Base-by-base conservation (phyloP, 2,329 filamentous ascomycete species). In the Cercospora janseana region DNA sequence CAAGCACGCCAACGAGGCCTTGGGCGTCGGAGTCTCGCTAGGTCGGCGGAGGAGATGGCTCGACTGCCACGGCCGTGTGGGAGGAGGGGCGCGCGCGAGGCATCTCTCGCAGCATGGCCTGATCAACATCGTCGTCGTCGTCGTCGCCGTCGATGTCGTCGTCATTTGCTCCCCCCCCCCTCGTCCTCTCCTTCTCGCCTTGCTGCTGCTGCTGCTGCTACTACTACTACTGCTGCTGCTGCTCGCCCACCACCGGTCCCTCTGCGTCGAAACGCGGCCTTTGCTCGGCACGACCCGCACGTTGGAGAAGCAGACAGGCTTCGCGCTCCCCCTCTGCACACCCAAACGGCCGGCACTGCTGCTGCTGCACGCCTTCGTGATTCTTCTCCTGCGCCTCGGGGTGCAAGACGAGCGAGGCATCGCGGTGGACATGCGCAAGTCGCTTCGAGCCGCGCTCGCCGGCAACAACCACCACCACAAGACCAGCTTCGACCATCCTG, bases 401-500 rank as follows among this genome's bases (percentile, higher is more conserved):
- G 5, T 23, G 34, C 18, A 10, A 29, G 27, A 10, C 13, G 3
- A 6, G 18, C 15, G 9, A 6, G 7, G 27, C 18, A 45, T 15
- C 16, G 29, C 20, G 31, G 31, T 24, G 29, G 31, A 37, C 15
- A 46, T 46, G 43, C 31, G 43, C 6, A 46, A 46, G 29, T 34
- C 29, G 6, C 43, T 46, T 13, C 43, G 31, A 26, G 43, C 43
- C 18, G 43, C 43, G 29, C 43, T 46, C 20, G 35, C 43, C 9
- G 31, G 29, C 6, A 46, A 35, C 43, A 46, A 28, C 10, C 12
- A n/a, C 9, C n/a, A 3, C 37, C 24, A 13, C 26, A 29, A 24
- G n/a, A n/a, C 21, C 16, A 10, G 21, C 40, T 40, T 46, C 41
- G 32, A 46, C 21, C 41, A 51, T 24, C 42, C 41, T 7, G 48